Conservation (phyloP, 1,284 basidiomycete genomes). For the Vanrija pseudolonga region DNA sequence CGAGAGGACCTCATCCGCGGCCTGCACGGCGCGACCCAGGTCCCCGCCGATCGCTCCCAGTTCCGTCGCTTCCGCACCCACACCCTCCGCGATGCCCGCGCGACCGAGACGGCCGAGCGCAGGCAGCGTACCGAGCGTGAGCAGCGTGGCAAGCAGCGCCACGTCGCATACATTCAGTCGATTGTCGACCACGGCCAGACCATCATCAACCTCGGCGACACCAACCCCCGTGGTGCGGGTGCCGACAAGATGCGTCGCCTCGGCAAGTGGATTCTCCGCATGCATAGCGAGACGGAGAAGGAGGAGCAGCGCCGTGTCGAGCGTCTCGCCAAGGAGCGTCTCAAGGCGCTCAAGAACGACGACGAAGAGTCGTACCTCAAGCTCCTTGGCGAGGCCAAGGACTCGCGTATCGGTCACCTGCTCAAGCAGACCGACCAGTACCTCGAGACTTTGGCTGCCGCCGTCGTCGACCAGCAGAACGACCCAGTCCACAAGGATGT, state of each 20-base stretch:
- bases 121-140: slow-evolving; percentile 91
- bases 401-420: slow-evolving; percentile 96
- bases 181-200: slow-evolving; percentile 84
- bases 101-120: slow-evolving; percentile 85
- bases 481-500: slow-evolving; percentile 56
- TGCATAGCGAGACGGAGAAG: slow-evolving; percentile 54
- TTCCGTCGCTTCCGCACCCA: slow-evolving; percentile 87
- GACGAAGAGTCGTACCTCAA: slow-evolving; percentile 99
- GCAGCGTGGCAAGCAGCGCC: slow-evolving; percentile 90
- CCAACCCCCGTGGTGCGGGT: slow-evolving; percentile 41
- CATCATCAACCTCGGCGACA: slow-evolving; percentile 56
- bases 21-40: slow-evolving; percentile 81
- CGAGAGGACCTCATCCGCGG: slow-evolving; percentile 83
- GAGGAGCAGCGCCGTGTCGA: slow-evolving; percentile 71
- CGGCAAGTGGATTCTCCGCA: slow-evolving; percentile 51
- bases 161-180: slow-evolving; percentile 85
- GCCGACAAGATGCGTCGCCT: slow-evolving; percentile 47
- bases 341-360: slow-evolving; percentile 94
- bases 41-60: slow-evolving; percentile 85
- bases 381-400: slow-evolving; percentile 98
- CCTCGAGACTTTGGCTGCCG: slow-evolving; percentile 90
- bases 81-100: slow-evolving; percentile 81
- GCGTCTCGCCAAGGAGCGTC: slow-evolving; percentile 93
- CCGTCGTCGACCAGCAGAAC: slow-evolving; percentile 89
- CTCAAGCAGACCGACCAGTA: slow-evolving; percentile 92